Percentiles rank a stretch among this genome's conserved stretches.
phyloP scores from a whole-genome alignment of 164 flowering plant genomes.

The Chloranthus sessilifolius region DNA sequence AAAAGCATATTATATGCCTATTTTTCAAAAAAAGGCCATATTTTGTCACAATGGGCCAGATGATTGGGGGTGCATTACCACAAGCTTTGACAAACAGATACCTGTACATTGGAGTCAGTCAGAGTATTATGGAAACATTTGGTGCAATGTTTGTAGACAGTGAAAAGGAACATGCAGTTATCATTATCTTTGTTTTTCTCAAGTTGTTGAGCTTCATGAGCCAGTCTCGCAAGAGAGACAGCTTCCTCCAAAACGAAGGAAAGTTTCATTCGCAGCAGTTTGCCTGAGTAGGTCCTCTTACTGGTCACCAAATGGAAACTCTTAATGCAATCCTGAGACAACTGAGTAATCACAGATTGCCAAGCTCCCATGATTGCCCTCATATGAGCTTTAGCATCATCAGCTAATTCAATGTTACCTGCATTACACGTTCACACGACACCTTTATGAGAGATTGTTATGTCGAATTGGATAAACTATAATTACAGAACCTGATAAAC shows the following conservation, averaged over 20 bases:
- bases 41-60: too few relatives aligned
- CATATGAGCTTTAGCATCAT: constrained; percentile 29
- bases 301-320: constrained; percentile 42
- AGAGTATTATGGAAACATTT: constrained; percentile 36
- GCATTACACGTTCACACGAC: too few relatives aligned
- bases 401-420: constrained; percentile 36
- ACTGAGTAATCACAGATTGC: constrained; percentile 28
- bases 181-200: constrained; percentile 18
- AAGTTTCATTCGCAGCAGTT: constrained; percentile 57
- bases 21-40: too few relatives aligned
- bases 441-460: too few relatives aligned
- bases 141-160: constrained; percentile 32
- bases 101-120: constrained; percentile 53
- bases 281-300: constrained; percentile 30
- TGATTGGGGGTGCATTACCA: not conserved
- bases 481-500: too few relatives aligned
- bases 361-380: constrained; percentile 44
- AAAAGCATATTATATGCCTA: too few relatives aligned
- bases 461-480: too few relatives aligned
- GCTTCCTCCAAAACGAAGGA: constrained; percentile 58
- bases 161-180: constrained; percentile 15
- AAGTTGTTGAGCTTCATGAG: constrained; percentile 28
- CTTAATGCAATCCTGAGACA: constrained; percentile 42
- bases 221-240: constrained; percentile 45
- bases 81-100: constrained; percentile 12